Evolutionary conservation across 768 basidiomycete species (phyloP).

Genomic region (Strobilomyces dryophilus): DNA sequence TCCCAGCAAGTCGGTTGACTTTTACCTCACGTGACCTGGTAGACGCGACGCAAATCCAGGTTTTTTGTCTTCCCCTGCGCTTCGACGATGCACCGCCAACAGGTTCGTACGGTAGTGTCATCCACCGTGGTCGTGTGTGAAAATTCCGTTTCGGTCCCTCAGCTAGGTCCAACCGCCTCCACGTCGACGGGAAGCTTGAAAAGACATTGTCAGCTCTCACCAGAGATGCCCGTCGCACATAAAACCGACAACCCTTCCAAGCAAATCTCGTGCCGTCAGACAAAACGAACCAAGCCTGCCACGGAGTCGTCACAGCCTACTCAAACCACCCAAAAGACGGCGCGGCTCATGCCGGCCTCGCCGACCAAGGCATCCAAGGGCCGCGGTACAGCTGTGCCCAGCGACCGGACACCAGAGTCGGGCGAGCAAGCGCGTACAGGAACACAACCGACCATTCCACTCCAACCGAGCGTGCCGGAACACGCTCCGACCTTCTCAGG

Average conservation of each 20-base stretch:
- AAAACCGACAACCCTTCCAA: neutral
- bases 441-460: conserved; percentile 4
- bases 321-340: conserved; percentile 2
- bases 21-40: conserved; percentile 23
- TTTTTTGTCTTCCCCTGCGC: neutral
- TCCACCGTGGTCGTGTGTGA: neutral
- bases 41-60: neutral
- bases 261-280: conserved; percentile 9
- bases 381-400: neutral
- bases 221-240: conserved; percentile 10
- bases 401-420: neutral
- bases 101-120: conserved; percentile 3
- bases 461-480: conserved; percentile 4
- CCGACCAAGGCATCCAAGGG: conserved; percentile 9
- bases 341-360: conserved; percentile 2
- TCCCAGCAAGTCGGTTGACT: conserved; percentile 18
- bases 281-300: conserved; percentile 15
- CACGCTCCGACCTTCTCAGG: conserved; percentile 24
- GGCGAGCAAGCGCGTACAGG: neutral
- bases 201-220: conserved; percentile 11
- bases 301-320: conserved; percentile 10
- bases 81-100: conserved; percentile 15
- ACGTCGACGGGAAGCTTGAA: conserved; percentile 20
- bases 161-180: conserved; percentile 15
- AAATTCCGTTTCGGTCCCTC: neutral